Conservation (phyloP, 495 filamentous ascomycete species). For the Cenococcum geophilum region DNA sequence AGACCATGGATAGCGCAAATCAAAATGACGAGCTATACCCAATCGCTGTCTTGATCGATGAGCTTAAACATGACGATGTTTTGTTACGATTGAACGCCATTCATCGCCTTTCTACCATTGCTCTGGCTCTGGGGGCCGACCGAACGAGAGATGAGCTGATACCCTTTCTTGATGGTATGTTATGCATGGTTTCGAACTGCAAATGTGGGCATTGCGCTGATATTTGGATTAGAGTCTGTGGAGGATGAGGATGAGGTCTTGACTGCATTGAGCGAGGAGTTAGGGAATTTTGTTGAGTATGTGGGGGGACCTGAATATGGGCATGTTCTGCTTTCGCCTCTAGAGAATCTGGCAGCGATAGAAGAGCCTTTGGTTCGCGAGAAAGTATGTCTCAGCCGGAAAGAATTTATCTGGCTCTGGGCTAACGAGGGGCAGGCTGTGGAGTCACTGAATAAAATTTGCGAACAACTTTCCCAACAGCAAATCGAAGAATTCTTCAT, state of each 20-base stretch:
- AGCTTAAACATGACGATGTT: conserved; percentile 99
- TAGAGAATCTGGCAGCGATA: conserved; percentile 97
- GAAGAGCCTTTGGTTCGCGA: conserved; percentile 96
- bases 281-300: conserved; percentile 94
- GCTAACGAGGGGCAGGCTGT: conserved; percentile 55
- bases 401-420: background rate
- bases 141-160: conserved; percentile 96
- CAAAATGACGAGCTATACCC: conserved; percentile 97
- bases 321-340: conserved; percentile 90
- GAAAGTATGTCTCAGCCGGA: conserved; percentile 57
- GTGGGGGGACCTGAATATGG: conserved; percentile 90
- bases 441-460: conserved; percentile 98
- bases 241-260: conserved; percentile 99
- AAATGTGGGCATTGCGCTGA: background rate
- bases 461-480: conserved; percentile 76
- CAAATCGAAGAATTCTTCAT: conserved; percentile 97
- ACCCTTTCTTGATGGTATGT: conserved; percentile 92
- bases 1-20: conserved; percentile 60
- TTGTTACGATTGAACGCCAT: conserved; percentile 96
- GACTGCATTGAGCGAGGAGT: conserved; percentile 91
- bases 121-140: conserved; percentile 88
- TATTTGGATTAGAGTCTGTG: conserved; percentile 66
- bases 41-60: conserved; percentile 98
- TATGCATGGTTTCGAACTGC: conserved; percentile 9
- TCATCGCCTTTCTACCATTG: conserved; percentile 94